Conservation (phyloP, 2,329 filamentous ascomycete species). For the Ophiocordyceps sinensis region DNA sequence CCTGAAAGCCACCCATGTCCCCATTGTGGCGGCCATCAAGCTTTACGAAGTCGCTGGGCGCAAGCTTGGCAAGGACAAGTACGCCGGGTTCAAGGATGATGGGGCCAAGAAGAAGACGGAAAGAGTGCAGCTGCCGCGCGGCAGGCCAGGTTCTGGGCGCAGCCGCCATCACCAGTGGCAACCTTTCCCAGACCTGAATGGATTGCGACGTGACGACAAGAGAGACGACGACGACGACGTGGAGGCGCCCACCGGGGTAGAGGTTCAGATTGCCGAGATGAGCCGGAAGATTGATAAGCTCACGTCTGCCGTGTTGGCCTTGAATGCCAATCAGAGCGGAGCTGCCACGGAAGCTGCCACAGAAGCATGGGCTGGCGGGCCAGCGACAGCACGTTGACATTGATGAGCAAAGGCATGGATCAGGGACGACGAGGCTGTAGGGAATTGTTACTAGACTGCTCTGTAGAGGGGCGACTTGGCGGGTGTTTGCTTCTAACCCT, state of each 20-base stretch:
- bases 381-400: neutral
- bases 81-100: slow-evolving; percentile 34
- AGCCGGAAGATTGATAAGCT: slow-evolving; percentile 43
- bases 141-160: slow-evolving; percentile 5
- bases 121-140: slow-evolving; percentile 5
- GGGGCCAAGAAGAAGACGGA: slow-evolving; percentile 10
- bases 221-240: slow-evolving; percentile 20
- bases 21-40: slow-evolving; percentile 55
- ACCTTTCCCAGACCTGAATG: slow-evolving; percentile 6
- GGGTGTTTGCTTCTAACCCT: no score
- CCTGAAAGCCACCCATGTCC: slow-evolving; percentile 49
- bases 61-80: slow-evolving; percentile 27
- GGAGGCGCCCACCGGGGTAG: slow-evolving; percentile 25
- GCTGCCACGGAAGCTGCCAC: neutral
- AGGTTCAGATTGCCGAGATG: slow-evolving; percentile 39
- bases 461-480: no score
- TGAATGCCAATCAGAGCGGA: slow-evolving; percentile 21
- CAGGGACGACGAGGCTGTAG: no score
- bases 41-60: slow-evolving; percentile 44
- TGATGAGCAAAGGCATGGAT: no score
- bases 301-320: slow-evolving; percentile 33
- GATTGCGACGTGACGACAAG: slow-evolving; percentile 5
- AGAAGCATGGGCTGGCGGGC: neutral
- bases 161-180: slow-evolving; percentile 4
- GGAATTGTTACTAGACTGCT: no score